phyloP scores from a whole-genome alignment of 345 rosid genomes.

The Capsella bursapastoris region DNA sequence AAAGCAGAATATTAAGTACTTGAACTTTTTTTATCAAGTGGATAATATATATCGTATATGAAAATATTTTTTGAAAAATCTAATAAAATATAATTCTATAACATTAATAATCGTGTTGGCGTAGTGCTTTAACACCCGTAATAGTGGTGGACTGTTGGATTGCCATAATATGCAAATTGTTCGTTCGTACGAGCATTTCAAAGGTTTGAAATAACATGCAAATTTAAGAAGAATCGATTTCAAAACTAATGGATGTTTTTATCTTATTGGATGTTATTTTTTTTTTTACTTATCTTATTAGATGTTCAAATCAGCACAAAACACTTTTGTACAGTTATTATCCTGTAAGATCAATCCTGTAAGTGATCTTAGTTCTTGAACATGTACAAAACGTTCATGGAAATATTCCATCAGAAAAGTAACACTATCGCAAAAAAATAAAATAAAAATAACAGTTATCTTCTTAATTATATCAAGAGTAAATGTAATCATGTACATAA shows the following conservation, averaged over 20 bases:
- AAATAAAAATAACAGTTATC: too few relatives aligned
- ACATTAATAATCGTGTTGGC: neutral
- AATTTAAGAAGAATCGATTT: neutral
- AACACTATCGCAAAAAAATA: too few relatives aligned
- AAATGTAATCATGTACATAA: neutral
- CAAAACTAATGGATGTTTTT: neutral
- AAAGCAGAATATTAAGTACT: neutral
- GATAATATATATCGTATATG: neutral
- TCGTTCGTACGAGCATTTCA: neutral
- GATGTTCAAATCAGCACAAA: neutral
- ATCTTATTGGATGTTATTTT: neutral
- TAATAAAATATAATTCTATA: neutral
- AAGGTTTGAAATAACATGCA: neutral
- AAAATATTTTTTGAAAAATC: neutral
- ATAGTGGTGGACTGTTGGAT: constrained; percentile 7
- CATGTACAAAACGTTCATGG: neutral
- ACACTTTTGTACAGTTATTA: neutral
- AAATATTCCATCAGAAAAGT: neutral
- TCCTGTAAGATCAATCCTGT: too few relatives aligned
- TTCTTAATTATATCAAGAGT: neutral
- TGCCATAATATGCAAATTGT: neutral
- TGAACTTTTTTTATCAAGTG: neutral
- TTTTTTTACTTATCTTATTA: too few relatives aligned
- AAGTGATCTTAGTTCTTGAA: neutral
- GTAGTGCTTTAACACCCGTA: neutral